Percentiles rank a stretch among this genome's conserved stretches.
Evolutionary conservation across 2,329 filamentous ascomycete genomes (phyloP).

Genomic region (Aspergillus sp.): DNA sequence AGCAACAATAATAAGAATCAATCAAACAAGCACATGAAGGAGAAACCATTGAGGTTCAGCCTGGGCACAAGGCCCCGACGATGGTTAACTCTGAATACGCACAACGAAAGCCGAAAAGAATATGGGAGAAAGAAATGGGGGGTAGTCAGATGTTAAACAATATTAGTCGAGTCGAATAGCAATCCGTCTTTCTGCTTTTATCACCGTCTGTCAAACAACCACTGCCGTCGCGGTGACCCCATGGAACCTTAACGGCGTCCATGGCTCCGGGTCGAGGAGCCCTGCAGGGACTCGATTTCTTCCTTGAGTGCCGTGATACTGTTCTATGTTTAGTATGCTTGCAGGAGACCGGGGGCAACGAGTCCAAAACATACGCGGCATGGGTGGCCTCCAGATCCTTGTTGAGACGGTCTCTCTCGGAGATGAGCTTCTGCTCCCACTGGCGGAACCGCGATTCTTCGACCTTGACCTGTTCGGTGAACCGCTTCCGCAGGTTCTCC

Average conservation of each 20-base stretch:
- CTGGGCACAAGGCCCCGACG: constrained; percentile 18
- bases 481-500: constrained; percentile 95
- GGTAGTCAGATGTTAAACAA: constrained; percentile 36
- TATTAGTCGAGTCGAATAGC: constrained; percentile 30
- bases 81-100: constrained; percentile 29
- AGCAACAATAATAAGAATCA: constrained; percentile 22
- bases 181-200: constrained; percentile 21
- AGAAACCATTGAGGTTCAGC: constrained; percentile 29
- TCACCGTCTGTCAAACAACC: constrained; percentile 26
- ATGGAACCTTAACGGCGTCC: constrained; percentile 71
- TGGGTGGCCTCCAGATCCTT: constrained; percentile 99
- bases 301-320: constrained; percentile 63
- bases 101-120: constrained; percentile 27
- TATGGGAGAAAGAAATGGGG: constrained; percentile 29
- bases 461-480: constrained; percentile 99
- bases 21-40: constrained; percentile 27
- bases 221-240: constrained; percentile 15
- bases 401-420: constrained; percentile 97
- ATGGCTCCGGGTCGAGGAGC: constrained; percentile 83
- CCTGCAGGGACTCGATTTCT: constrained; percentile 92
- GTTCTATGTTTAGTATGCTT: constrained; percentile 29
- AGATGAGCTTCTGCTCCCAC: constrained; percentile 99
- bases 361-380: constrained; percentile 57
- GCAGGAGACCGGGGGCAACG: not conserved
- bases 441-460: constrained; percentile 98